Percentiles rank a stretch among this genome's conserved stretches.
Conservation (phyloP, 345 rosid genomes). For the Pelargonium nanum region DNA sequence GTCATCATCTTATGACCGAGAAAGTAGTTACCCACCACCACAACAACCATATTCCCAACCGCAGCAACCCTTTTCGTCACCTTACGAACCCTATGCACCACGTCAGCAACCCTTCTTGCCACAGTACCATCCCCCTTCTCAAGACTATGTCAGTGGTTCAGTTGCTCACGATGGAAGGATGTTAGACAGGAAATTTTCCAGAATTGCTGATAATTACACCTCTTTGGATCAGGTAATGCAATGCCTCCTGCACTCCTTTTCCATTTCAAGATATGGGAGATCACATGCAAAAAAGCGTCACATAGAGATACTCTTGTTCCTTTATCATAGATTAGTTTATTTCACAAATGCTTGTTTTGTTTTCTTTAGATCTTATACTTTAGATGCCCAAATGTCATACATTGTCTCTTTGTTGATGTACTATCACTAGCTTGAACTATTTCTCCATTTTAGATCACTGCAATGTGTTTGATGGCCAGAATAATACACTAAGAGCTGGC, state of each 20-base stretch:
- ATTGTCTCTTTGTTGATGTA: neutral
- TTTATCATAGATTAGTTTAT: neutral
- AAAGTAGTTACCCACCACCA: conserved; percentile 1
- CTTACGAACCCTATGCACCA: conserved; percentile 18
- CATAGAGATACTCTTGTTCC: neutral
- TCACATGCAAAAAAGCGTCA: neutral
- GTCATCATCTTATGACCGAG: neutral
- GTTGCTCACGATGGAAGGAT: conserved; percentile 25
- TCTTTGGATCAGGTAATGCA: conserved; percentile 72
- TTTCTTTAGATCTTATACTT: no score
- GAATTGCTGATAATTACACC: conserved; percentile 57
- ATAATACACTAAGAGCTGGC: neutral
- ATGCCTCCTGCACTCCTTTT: neutral
- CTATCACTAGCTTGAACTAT: neutral
- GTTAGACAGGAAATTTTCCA: conserved; percentile 62
- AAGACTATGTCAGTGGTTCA: conserved; percentile 1
- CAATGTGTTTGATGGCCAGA: neutral
- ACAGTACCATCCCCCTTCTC: conserved; percentile 21
- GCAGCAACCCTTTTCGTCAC: conserved; percentile 7
- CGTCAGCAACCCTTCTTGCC: conserved; percentile 17
- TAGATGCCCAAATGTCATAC: neutral
- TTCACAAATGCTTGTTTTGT: neutral
- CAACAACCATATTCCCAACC: conserved; percentile 10
- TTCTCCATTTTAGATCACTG: neutral
- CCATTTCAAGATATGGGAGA: neutral